phyloP scores from a whole-genome alignment of 139 green algal genomes.

The Marvania coccoides region DNA sequence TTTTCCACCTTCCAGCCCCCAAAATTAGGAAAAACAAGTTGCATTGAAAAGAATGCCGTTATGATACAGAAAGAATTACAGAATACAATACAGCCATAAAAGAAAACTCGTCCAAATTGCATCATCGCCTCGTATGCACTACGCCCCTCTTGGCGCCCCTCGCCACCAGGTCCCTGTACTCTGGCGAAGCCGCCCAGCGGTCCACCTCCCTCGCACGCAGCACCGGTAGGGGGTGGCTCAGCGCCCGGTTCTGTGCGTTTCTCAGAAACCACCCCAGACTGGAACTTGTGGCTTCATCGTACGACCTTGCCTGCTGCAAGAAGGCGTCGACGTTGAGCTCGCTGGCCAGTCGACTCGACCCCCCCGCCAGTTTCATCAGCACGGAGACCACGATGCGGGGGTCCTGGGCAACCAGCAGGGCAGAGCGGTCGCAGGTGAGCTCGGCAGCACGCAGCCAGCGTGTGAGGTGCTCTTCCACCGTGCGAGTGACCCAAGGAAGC shows the following conservation, averaged over 20 bases:
- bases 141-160: too few species aligned
- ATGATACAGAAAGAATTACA: too few species aligned
- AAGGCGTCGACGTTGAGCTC: slow-evolving; percentile 95
- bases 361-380: slow-evolving; percentile 95
- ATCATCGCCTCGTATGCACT: too few species aligned
- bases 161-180: slow-evolving; percentile 40
- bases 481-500: slow-evolving; percentile 50
- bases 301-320: slow-evolving; percentile 67
- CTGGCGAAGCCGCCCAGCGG: slow-evolving; percentile 41
- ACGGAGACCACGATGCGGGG: slow-evolving; percentile 60
- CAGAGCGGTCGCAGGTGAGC: slow-evolving; percentile 91
- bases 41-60: too few species aligned
- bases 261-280: slow-evolving; percentile 79
- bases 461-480: slow-evolving; percentile 63
- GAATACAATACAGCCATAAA: too few species aligned
- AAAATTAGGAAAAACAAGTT: too few species aligned
- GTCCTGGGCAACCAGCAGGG: slow-evolving; percentile 81
- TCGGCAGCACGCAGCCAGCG: slow-evolving; percentile 87
- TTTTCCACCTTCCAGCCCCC: too few species aligned
- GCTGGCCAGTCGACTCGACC: slow-evolving; percentile 59
- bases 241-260: slow-evolving; percentile 76
- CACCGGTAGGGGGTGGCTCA: slow-evolving; percentile 82
- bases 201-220: slow-evolving; percentile 83
- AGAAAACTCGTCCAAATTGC: too few species aligned
- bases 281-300: slow-evolving; percentile 71